Evolutionary conservation across 2,329 filamentous ascomycete genomes (phyloP), one percentile per base, ranked within the genome.

Genomic region (Calonectria leucothoes): DNA sequence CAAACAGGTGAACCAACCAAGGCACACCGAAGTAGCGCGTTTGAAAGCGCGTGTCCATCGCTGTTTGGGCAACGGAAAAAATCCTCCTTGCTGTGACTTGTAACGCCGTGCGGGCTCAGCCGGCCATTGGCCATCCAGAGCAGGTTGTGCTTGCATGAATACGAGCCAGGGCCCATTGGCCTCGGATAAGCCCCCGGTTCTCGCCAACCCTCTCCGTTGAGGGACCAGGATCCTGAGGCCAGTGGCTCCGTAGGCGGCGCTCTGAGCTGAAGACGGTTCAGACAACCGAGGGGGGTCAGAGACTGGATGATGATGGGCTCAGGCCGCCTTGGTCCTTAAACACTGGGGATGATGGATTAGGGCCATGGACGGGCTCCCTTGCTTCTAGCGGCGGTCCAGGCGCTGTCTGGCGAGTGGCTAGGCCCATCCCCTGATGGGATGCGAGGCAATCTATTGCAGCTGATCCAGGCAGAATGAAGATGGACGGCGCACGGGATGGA

Each of bases 131-230:
- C 70, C 64, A 51, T 68, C 59, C 29, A 52, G 51, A 69, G 48
- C 57, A 73, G 65, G 72, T 72, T 69, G 73, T 69, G 69, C 66
- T 74, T 74, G 72, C 74, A 80, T 80, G 78, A 80, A 80, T 80
- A 80, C 78, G 78, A 80, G 78, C 64, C 70, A 31, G 49, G 66
- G 31, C 69, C 74, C 64, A 68, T 61, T 72, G 57, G n/a, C 66
- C 42, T 59, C 33, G 27, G 70, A 69, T 66, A 61, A 48, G 45
- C 23, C 52, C 67, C 64, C 68, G 25, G 55, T 25, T 35, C 71
- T 66, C 45, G 63, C 68, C 52, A 66, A 61, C 67, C 39, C 65
- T 61, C 59, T 57, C 70, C 64, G 65, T 57, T 69, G 42, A 23
- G 49, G 39, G 70, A 59, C 70, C 39, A 31, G 70, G 70, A 69